Evolutionary conservation across 805 yeast genomes (phyloP), one percentile per base, ranked within the genome.

Genomic region (Candida lessepsii): DNA sequence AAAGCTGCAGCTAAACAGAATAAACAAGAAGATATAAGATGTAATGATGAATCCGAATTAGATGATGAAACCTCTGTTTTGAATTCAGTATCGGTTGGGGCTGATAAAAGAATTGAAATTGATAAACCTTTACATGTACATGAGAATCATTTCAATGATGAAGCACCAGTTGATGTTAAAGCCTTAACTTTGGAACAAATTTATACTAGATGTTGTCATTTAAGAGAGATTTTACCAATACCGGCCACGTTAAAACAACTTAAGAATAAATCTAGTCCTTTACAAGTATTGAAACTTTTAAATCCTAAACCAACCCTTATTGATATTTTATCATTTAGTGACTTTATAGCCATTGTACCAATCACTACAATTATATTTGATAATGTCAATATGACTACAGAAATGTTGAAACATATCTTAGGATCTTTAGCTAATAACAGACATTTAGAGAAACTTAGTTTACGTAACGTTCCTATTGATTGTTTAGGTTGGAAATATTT

Each of bases 151-250:
- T 80, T 79, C 50, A 69, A 60, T 14, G 65, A 59, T 32, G 39
- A 46, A 37, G 54, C 46, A 1, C 48, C 48, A 7, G 50, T 40
- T 9, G 56, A 56, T 16, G 33, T 36, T 5, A 26, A 41, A 4
- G 31, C 55, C 9, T 50, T 73, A 1, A 58, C 79, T 2, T 56
- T 78, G 35, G 83, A 77, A 41, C 58, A 68, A 10, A 57, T 77
- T 11, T 77, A 77, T 49, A 87, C 96, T 1, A 70, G 97, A 48
- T 91, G 97, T 58, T 90, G 97, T 58, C 97, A 90, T 60, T 67
- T 90, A 45, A 70, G 97, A 42, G 97, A 90, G 53, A 90, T 90
- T 44, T 60, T 90, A 46, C 97, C 98, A 2, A 90, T 90, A 36
- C 91, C 96, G 3, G 91, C 95, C 2, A 88, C 91, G 5, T 56